phyloP scores from a whole-genome alignment of 495 filamentous ascomycete species.

The Hamigera avellanea region DNA sequence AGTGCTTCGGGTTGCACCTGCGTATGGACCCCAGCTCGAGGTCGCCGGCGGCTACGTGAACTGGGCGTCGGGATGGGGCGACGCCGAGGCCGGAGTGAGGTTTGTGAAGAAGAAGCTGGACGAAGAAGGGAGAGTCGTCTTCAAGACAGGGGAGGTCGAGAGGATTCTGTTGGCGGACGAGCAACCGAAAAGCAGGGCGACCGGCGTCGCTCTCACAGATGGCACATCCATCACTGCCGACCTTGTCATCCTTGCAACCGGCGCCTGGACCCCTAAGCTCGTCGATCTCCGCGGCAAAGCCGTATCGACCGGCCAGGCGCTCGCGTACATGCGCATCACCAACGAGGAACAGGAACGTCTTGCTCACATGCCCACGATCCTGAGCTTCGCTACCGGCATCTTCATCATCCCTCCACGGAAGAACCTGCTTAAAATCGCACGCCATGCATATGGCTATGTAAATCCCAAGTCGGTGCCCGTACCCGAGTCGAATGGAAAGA shows the following conservation, averaged over 20 bases:
- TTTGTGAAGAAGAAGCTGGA: constrained; percentile 56
- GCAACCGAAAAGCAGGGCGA: constrained; percentile 18
- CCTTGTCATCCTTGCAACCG: constrained; percentile 68
- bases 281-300: constrained; percentile 69
- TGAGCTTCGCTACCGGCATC: constrained; percentile 71
- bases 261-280: constrained; percentile 70
- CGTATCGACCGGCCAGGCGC: constrained; percentile 66
- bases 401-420: constrained; percentile 73
- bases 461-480: constrained; percentile 48
- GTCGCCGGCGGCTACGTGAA: constrained; percentile 73
- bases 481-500: constrained; percentile 6
- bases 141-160: constrained; percentile 50
- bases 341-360: constrained; percentile 54
- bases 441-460: constrained; percentile 72
- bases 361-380: constrained; percentile 54
- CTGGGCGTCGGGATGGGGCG: constrained; percentile 66
- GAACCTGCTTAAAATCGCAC: constrained; percentile 65
- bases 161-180: constrained; percentile 35
- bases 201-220: constrained; percentile 44
- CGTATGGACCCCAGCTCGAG: constrained; percentile 32
- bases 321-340: constrained; percentile 64
- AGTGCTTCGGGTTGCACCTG: constrained; percentile 30
- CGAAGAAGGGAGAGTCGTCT: constrained; percentile 46
- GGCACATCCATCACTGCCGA: constrained; percentile 49
- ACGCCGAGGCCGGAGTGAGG: constrained; percentile 63